Evolutionary conservation across 306 rosid genomes (phyloP).

Genomic region (Dalbergia cultrata): DNA sequence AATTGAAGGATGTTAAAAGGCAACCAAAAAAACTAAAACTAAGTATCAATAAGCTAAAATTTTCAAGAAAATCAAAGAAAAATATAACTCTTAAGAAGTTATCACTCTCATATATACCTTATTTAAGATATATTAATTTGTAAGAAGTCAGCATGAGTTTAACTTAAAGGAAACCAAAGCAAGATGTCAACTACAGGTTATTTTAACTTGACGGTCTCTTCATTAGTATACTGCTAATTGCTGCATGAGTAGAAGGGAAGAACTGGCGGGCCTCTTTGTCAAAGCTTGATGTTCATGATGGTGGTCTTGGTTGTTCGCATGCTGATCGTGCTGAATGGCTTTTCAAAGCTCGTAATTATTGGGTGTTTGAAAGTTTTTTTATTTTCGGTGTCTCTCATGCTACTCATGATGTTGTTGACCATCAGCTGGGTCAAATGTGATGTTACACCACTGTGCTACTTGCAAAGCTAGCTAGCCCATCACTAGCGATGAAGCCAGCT

Average conservation of each 20-base stretch:
- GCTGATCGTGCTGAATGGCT: not conserved
- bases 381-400: not conserved
- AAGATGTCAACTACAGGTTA: too few species aligned
- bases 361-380: not conserved
- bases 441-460: not conserved
- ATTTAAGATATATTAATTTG: too few species aligned
- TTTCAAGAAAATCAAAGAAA: too few species aligned
- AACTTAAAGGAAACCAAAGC: too few species aligned
- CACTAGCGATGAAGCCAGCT: not conserved
- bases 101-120: too few species aligned
- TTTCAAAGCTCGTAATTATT: conserved; percentile 1
- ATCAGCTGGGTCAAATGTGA: not conserved
- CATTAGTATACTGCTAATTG: not conserved
- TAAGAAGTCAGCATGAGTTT: too few species aligned
- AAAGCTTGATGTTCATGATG: not conserved
- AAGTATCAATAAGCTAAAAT: too few species aligned
- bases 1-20: too few species aligned
- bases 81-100: too few species aligned
- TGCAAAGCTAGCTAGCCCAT: too few species aligned
- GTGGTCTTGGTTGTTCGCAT: not conserved
- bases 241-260: not conserved
- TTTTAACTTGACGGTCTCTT: not conserved
- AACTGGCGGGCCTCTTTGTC: not conserved
- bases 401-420: not conserved
- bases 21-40: too few species aligned